Evolutionary conservation across 495 filamentous ascomycete genomes (phyloP).

Genomic region (Cercophora newfieldiana): DNA sequence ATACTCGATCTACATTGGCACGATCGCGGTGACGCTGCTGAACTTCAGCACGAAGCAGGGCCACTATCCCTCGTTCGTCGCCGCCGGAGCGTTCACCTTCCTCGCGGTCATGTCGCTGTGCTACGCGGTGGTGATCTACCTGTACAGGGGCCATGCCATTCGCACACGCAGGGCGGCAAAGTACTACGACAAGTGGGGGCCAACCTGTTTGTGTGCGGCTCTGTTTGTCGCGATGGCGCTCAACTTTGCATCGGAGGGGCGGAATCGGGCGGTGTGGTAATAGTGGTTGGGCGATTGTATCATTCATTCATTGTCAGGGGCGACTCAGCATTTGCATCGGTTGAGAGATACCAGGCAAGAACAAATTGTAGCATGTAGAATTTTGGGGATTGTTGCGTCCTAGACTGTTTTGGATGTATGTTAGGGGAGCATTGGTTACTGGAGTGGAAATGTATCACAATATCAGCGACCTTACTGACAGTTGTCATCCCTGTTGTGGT

Average conservation of each 20-base stretch:
- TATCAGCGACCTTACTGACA: neutral
- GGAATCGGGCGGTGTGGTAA: conserved; percentile 42
- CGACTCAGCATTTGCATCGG: conserved; percentile 4
- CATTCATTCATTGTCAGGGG: neutral
- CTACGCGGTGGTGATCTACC: conserved; percentile 79
- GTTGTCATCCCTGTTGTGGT: no score
- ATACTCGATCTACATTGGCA: conserved; percentile 89
- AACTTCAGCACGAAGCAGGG: conserved; percentile 69
- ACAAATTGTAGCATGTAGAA: neutral
- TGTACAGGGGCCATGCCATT: conserved; percentile 85
- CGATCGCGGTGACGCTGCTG: conserved; percentile 85
- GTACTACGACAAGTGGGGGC: conserved; percentile 89
- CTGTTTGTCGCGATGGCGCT: conserved; percentile 71
- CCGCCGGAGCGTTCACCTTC: conserved; percentile 76
- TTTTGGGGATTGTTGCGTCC: neutral
- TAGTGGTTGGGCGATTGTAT: neutral
- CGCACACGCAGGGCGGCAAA: conserved; percentile 74
- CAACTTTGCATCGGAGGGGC: conserved; percentile 70
- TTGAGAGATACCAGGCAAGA: neutral
- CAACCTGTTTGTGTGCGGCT: conserved; percentile 72
- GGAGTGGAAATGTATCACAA: neutral
- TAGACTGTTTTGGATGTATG: neutral
- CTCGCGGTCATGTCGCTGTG: conserved; percentile 71
- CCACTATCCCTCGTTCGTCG: conserved; percentile 56
- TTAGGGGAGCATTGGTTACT: neutral